Conservation (phyloP, 768 basidiomycete species). For the Lactarius akahatsu region DNA sequence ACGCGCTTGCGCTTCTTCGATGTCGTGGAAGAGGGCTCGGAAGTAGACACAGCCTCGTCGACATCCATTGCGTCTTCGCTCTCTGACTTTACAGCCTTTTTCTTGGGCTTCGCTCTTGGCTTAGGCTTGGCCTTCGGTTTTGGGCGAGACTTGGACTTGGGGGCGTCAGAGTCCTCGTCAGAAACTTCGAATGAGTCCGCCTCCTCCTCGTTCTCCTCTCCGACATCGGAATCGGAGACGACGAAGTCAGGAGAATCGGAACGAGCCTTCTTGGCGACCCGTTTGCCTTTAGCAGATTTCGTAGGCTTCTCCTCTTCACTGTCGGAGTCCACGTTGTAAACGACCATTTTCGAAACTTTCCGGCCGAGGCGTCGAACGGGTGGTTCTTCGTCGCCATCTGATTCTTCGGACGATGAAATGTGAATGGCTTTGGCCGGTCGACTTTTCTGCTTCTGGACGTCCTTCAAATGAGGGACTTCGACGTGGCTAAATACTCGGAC, state of each 20-base stretch:
- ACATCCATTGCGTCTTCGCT: constrained; percentile 57
- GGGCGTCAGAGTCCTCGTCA: constrained; percentile 42
- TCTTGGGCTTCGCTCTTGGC: constrained; percentile 32
- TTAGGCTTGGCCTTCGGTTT: constrained; percentile 32
- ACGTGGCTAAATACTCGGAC: constrained; percentile 25
- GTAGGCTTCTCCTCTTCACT: constrained; percentile 21
- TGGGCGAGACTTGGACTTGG: constrained; percentile 36
- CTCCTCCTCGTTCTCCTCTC: constrained; percentile 35
- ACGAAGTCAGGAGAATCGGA: constrained; percentile 31
- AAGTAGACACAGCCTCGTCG: constrained; percentile 44
- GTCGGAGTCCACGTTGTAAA: constrained; percentile 20
- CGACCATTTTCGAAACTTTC: constrained; percentile 26
- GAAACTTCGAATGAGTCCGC: constrained; percentile 13
- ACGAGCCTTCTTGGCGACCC: constrained; percentile 24
- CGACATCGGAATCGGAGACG: constrained; percentile 37
- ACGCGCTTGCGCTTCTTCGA: constrained; percentile 47
- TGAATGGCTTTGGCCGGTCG: background rate
- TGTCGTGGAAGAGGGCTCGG: constrained; percentile 39
- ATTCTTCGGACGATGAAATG: constrained; percentile 19
- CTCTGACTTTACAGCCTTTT: constrained; percentile 31
- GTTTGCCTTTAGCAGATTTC: constrained; percentile 26
- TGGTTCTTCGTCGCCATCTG: constrained; percentile 17
- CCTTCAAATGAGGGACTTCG: constrained; percentile 18
- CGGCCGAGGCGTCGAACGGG: constrained; percentile 21
- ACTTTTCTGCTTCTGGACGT: constrained; percentile 20